phyloP scores from a whole-genome alignment of 2,329 filamentous ascomycete species.

The Chaetomiaceae sp. region DNA sequence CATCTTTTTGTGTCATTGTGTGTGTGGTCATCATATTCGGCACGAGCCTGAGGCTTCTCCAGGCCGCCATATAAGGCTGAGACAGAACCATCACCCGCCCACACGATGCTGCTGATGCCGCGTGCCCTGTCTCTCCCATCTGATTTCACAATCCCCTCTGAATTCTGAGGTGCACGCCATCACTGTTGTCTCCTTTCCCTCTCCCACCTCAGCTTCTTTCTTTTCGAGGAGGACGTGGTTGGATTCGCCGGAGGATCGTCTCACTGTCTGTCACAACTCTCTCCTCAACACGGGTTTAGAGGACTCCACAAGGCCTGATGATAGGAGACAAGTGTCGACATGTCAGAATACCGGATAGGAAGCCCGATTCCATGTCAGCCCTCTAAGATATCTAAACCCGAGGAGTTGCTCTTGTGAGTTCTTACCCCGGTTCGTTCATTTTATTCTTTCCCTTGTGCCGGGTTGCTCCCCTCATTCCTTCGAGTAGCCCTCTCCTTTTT shows the following conservation, averaged over 20 bases:
- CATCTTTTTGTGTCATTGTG: neutral
- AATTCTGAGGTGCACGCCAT: neutral
- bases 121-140: neutral
- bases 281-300: neutral
- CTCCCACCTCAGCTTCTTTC: neutral
- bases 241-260: neutral
- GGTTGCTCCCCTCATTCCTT: too few species aligned
- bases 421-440: too few species aligned
- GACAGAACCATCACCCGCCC: neutral
- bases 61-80: neutral
- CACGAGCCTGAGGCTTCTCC: conserved; percentile 1
- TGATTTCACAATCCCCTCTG: neutral
- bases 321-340: too few species aligned
- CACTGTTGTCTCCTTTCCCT: neutral
- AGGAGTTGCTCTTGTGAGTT: too few species aligned
- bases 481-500: too few species aligned
- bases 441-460: too few species aligned
- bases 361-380: too few species aligned
- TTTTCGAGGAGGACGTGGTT: neutral
- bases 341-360: too few species aligned
- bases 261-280: neutral
- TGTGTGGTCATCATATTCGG: neutral
- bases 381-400: too few species aligned
- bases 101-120: neutral
- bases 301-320: neutral